Evolutionary conservation across 2,329 filamentous ascomycete species (phyloP).

Genomic region (Simplicillium aogashimaense): DNA sequence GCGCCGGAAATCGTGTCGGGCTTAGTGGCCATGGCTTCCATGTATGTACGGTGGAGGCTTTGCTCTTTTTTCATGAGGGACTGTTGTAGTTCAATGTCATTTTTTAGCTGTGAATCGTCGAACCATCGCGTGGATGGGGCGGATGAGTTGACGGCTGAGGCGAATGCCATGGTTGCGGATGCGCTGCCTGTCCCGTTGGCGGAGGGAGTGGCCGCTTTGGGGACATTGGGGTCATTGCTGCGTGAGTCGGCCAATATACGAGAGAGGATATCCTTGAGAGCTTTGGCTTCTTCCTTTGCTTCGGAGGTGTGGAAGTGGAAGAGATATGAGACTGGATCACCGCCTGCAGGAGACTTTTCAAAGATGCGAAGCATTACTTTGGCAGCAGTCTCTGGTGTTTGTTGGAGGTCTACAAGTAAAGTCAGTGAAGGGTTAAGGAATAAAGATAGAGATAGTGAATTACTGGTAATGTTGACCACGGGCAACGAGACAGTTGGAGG

Average conservation of each 20-base stretch:
- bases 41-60: conserved; percentile 71
- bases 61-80: conserved; percentile 77
- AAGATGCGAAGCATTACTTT: conserved; percentile 96
- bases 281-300: conserved; percentile 75
- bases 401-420: conserved; percentile 67
- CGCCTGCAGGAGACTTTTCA: conserved; percentile 50
- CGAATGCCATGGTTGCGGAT: conserved; percentile 68
- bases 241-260: conserved; percentile 65
- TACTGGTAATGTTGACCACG: conserved; percentile 75
- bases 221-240: conserved; percentile 37
- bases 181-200: conserved; percentile 26
- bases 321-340: conserved; percentile 61
- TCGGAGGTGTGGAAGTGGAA: conserved; percentile 82
- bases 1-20: conserved; percentile 71
- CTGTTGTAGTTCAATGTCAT: conserved; percentile 74
- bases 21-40: conserved; percentile 74
- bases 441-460: conserved; percentile 16
- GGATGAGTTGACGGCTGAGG: conserved; percentile 53
- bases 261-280: conserved; percentile 73
- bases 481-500: conserved; percentile 58
- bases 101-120: conserved; percentile 68
- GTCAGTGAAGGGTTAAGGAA: not conserved
- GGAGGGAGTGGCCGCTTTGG: conserved; percentile 30
- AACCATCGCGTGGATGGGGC: conserved; percentile 57
- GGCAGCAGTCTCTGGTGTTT: conserved; percentile 76